A percentile compares a stretch with the other conserved stretches of the same genome.
These are phyloP conservation scores for Colletotrichum liaoningense DNA, from an alignment of 2,329 filamentous ascomycete species.

Conservation along the genomic window DNA sequence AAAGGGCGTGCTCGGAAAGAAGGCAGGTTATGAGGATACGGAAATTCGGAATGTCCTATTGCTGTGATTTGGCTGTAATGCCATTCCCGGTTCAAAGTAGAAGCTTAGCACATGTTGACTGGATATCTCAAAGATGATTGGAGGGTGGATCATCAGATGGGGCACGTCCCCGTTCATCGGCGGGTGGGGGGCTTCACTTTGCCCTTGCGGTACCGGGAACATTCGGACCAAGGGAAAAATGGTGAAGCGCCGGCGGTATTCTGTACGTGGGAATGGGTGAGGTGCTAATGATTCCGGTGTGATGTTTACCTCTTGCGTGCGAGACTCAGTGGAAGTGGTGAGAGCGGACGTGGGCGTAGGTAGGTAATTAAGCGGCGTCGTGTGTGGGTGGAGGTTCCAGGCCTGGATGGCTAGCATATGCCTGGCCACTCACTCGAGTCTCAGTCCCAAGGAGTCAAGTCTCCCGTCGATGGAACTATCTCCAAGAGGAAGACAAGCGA, in stretches of 20 bases:
- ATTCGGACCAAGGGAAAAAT: background rate
- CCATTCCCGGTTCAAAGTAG: conserved; percentile 7
- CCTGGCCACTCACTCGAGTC: background rate
- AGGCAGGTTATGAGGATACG: conserved; percentile 19
- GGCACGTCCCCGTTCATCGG: conserved; percentile 12
- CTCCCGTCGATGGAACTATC: no score
- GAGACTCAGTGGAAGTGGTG: background rate
- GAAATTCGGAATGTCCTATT: background rate
- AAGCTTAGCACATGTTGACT: conserved; percentile 21
- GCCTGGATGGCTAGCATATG: background rate
- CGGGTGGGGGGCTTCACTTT: conserved; percentile 19
- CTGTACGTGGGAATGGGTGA: background rate
- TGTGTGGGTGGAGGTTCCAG: conserved; percentile 21
- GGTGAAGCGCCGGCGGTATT: background rate
- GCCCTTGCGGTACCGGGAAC: background rate
- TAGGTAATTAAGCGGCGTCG: background rate
- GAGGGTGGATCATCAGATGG: background rate
- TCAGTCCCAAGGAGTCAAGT: no score
- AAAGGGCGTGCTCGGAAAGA: conserved; percentile 4
- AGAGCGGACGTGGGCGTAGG: background rate
- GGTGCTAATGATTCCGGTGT: background rate
- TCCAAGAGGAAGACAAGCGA: no score
- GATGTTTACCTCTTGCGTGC: background rate
- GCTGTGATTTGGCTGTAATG: background rate
- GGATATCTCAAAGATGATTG: conserved; percentile 4